Percentiles rank a stretch among this genome's conserved stretches.
These are phyloP conservation scores for Morella rubra DNA, from an alignment of 306 rosid genomes.

Conservation along the genomic window DNA sequence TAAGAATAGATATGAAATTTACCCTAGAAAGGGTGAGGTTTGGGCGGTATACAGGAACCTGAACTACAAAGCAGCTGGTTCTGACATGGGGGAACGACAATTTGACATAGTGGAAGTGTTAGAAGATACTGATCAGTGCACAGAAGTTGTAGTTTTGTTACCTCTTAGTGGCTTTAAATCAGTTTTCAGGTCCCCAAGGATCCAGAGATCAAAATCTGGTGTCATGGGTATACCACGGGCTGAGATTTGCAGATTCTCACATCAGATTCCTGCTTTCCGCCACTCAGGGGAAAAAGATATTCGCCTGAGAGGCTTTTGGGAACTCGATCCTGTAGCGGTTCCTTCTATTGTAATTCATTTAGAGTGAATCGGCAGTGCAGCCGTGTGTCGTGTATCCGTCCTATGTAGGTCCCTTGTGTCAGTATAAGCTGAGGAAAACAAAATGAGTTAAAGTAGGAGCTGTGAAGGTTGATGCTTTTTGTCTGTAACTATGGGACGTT, in stretches of 20 bases:
- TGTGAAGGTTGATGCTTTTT: background rate
- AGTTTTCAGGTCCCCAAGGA: constrained; percentile 53
- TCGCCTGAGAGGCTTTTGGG: constrained; percentile 60
- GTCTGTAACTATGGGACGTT: background rate
- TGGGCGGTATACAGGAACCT: constrained; percentile 59
- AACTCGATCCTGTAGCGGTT: constrained; percentile 53
- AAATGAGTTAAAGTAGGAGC: background rate
- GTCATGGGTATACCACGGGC: constrained; percentile 33
- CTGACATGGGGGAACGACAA: constrained; percentile 32
- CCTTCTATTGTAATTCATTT: constrained; percentile 32
- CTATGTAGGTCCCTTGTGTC: constrained; percentile 8
- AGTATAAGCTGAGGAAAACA: constrained; percentile 7
- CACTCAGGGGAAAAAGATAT: constrained; percentile 39
- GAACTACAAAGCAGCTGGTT: constrained; percentile 28
- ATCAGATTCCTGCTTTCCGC: constrained; percentile 56
- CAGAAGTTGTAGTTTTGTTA: constrained; percentile 39
- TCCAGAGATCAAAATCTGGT: constrained; percentile 51
- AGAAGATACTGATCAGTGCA: constrained; percentile 33
- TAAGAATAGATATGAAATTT: constrained; percentile 39
- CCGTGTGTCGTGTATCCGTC: background rate
- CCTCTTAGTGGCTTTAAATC: constrained; percentile 28
- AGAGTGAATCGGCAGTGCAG: constrained; percentile 28
- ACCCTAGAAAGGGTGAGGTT: constrained; percentile 64
- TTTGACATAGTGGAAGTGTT: constrained; percentile 63
- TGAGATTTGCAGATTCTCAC: constrained; percentile 52